Evolutionary conservation across 192 early-diverging fungal genomes (phyloP), one percentile per base, ranked within the genome.

Genomic region (Coemansia sp.): DNA sequence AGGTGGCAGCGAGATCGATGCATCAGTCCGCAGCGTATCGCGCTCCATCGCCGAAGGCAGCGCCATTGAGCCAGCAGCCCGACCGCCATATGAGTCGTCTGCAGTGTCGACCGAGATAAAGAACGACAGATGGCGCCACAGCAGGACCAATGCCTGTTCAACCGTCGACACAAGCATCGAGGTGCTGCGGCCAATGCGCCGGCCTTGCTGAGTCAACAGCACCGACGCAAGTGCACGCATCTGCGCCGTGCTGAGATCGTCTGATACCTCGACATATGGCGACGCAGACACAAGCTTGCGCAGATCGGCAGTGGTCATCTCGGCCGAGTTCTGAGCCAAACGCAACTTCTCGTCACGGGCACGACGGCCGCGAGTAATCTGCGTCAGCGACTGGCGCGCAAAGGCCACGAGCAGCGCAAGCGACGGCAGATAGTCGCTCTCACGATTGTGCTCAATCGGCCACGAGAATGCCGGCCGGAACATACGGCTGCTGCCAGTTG

Each of bases 61-160:
- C 4, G 67, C 41, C 67, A 73, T 56, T 2, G 58, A 37, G 12
- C 58, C 56, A 0, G 24, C 19, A n/a, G 64, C 52, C 25, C 50
- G 19, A 15, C 29, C 14, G 19, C 49, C 52, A 55, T 63, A 51
- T 11, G 39, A 25, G 37, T 47, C 54, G 3, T 58, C 51, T 15
- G 35, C 53, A 4, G 27, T 27, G 2, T 37, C 50, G 5, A 29
- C 22, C 27, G 47, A 48, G 37, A 66, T 56, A 55, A 73, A 90
- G 60, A 83, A 86, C 38, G 87, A 81, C 58, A 92, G 68, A 63
- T 92, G 90, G 4, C 88, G 82, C 90, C 90, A 92, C 57, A 90
- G 62, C 67, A 92, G 72, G 37, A 89, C 82, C 35, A 90, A 67
- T 0, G 86, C 76, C 57, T 84, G 81, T 67, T 88, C 84, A 8